Evolutionary conservation across 148 eudicot genomes (phyloP).

Genomic region (Vaccinium darrowii): DNA sequence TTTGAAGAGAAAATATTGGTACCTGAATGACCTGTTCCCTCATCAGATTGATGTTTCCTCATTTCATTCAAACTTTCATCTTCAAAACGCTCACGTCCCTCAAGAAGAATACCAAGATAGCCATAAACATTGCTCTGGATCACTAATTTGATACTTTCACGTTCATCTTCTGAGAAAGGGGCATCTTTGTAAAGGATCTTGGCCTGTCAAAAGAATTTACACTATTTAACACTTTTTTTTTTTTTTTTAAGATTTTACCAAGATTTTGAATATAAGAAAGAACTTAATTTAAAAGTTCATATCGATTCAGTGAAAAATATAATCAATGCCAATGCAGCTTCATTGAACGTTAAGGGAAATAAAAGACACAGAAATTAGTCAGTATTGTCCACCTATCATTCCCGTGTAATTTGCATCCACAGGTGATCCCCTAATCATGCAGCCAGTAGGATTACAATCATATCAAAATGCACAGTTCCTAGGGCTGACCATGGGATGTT

Average conservation of each 20-base stretch:
- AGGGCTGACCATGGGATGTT: neutral
- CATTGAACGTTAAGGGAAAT: neutral
- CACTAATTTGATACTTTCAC: slow-evolving; percentile 73
- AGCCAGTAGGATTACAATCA: neutral
- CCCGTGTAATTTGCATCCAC: neutral
- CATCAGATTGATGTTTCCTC: slow-evolving; percentile 33
- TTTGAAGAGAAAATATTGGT: neutral
- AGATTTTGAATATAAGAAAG: neutral
- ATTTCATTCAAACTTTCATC: slow-evolving; percentile 63
- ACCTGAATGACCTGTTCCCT: slow-evolving; percentile 24
- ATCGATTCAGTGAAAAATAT: neutral
- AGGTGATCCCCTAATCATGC: neutral
- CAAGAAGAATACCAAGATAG: slow-evolving; percentile 88
- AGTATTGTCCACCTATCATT: neutral
- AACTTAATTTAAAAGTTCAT: neutral
- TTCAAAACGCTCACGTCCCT: slow-evolving; percentile 96
- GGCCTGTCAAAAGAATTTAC: slow-evolving; percentile 48
- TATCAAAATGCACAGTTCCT: neutral
- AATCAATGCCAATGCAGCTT: slow-evolving; percentile 2
- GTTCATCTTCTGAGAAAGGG: slow-evolving; percentile 87
- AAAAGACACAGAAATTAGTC: neutral
- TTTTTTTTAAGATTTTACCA: slow-evolving; percentile 11
- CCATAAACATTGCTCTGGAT: slow-evolving; percentile 87
- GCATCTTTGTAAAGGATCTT: slow-evolving; percentile 76
- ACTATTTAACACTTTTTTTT: neutral